phyloP scores from a whole-genome alignment of 306 rosid genomes.

The Cercis canadensis region DNA sequence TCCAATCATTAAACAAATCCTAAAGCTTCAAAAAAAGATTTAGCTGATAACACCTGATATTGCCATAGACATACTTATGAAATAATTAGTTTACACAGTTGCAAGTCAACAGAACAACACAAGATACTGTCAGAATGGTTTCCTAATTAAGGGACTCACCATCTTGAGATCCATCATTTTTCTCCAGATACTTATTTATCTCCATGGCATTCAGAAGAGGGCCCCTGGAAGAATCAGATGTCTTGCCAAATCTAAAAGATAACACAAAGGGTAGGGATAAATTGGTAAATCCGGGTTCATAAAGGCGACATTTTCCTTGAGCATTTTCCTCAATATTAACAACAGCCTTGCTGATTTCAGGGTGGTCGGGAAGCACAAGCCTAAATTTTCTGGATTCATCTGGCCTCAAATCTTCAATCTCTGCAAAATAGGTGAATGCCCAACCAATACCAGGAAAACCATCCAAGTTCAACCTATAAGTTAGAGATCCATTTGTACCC shows the following conservation, averaged over 20 bases:
- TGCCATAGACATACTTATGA: not conserved
- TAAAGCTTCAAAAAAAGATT: constrained; percentile 20
- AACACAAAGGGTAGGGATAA: constrained; percentile 84
- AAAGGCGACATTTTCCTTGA: constrained; percentile 81
- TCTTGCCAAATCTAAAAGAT: constrained; percentile 75
- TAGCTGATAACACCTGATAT: constrained; percentile 13
- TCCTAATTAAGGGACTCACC: constrained; percentile 50
- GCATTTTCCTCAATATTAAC: constrained; percentile 97
- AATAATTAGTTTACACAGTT: constrained; percentile 19
- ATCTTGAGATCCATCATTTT: constrained; percentile 79
- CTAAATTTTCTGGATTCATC: constrained; percentile 85
- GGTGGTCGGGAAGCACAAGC: constrained; percentile 76
- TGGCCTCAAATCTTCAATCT: constrained; percentile 80
- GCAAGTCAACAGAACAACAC: constrained; percentile 24
- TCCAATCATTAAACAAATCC: constrained; percentile 40
- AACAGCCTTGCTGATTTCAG: constrained; percentile 75
- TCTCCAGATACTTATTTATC: constrained; percentile 81
- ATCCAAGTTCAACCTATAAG: constrained; percentile 87
- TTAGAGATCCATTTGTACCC: constrained; percentile 83
- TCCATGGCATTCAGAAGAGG: constrained; percentile 97
- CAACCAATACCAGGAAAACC: constrained; percentile 89
- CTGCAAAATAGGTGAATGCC: constrained; percentile 91
- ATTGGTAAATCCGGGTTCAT: constrained; percentile 86
- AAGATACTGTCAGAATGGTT: not conserved
- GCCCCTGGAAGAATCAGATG: constrained; percentile 82